Conservation (phyloP, 495 filamentous ascomycete genomes). For the Apiosordaria backusii region DNA sequence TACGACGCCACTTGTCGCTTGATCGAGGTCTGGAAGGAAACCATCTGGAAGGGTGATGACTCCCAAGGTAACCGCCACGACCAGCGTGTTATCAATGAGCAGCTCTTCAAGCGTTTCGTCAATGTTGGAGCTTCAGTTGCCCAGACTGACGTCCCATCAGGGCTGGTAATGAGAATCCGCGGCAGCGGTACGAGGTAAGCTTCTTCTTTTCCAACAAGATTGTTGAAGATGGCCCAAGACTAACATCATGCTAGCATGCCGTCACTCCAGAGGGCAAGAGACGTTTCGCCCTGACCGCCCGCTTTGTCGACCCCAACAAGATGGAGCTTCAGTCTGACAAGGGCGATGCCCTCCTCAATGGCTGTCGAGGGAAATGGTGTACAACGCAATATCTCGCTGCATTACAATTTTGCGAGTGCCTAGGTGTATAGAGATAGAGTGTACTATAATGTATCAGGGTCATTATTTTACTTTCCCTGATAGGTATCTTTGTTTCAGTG, state of each 20-base stretch:
- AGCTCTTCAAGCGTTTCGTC: conserved; percentile 57
- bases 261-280: conserved; percentile 55
- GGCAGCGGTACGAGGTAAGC: neutral
- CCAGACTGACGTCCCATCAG: no score
- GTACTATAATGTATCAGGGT: no score
- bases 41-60: conserved; percentile 11
- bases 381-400: no score
- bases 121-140: no score
- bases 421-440: no score
- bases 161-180: no score
- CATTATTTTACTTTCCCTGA: no score
- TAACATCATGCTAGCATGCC: conserved; percentile 38
- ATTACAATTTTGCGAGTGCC: no score
- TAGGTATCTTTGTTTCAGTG: no score
- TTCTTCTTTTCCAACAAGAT: neutral
- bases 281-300: conserved; percentile 64
- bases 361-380: no score
- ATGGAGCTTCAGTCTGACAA: conserved; percentile 35
- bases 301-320: conserved; percentile 47
- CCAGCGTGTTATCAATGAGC: conserved; percentile 45
- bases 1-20: conserved; percentile 52
- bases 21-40: conserved; percentile 29
- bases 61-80: conserved; percentile 28
- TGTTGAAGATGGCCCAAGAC: neutral
- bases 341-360: conserved; percentile 28